These are phyloP conservation scores for Kazachstania africana DNA, from an alignment of 805 yeast genomes.

Conservation along the genomic window DNA sequence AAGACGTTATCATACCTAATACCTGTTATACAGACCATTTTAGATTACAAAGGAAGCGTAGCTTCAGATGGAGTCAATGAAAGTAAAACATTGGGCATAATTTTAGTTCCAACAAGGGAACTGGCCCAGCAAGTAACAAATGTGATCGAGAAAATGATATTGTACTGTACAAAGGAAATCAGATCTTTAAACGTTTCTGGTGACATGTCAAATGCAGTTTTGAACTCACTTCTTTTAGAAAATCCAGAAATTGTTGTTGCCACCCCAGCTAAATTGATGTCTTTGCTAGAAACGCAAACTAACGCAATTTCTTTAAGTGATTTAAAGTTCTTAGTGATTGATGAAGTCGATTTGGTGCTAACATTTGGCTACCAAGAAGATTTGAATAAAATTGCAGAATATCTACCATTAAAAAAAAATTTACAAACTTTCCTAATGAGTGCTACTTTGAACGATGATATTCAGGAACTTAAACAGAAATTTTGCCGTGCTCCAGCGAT, in stretches of 20 bases:
- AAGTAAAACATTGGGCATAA: slow-evolving; percentile 40
- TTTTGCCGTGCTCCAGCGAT: slow-evolving; percentile 80
- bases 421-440: slow-evolving; percentile 91
- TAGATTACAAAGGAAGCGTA: slow-evolving; percentile 31
- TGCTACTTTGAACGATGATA: slow-evolving; percentile 85
- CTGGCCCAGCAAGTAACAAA: slow-evolving; percentile 73
- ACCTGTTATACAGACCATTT: slow-evolving; percentile 73
- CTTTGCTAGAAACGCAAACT: slow-evolving; percentile 36
- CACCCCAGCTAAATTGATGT: slow-evolving; percentile 72
- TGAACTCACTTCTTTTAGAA: slow-evolving; percentile 55
- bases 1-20: slow-evolving; percentile 85
- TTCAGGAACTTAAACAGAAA: slow-evolving; percentile 58
- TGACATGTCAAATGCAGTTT: slow-evolving; percentile 59
- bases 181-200: slow-evolving; percentile 49
- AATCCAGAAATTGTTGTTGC: slow-evolving; percentile 74
- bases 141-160: slow-evolving; percentile 55
- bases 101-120: slow-evolving; percentile 90
- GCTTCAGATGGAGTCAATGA: slow-evolving; percentile 11
- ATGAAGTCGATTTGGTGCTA: slow-evolving; percentile 85
- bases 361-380: slow-evolving; percentile 90
- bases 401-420: slow-evolving; percentile 58
- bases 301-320: slow-evolving; percentile 39
- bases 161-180: slow-evolving; percentile 59
- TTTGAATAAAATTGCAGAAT: slow-evolving; percentile 49
- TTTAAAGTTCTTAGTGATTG: slow-evolving; percentile 69